Percentiles rank a stretch among this genome's conserved stretches.
These are phyloP conservation scores for Penicillium polonicum DNA, from an alignment of 2,329 filamentous ascomycete genomes.

Conservation along the genomic window DNA sequence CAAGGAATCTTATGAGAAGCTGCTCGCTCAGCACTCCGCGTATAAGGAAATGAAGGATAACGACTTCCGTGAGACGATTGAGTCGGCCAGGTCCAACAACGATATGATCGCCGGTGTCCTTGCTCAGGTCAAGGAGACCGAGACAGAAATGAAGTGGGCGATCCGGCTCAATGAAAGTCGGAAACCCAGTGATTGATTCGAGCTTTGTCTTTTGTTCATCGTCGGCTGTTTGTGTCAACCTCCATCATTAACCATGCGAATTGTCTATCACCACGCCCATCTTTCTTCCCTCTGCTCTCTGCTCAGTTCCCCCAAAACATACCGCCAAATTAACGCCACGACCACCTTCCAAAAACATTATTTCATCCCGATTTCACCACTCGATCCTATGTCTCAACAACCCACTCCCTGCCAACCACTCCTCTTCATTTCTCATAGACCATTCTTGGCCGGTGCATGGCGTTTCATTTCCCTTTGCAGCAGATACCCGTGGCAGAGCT, in stretches of 20 bases:
- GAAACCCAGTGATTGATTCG: slow-evolving; percentile 17
- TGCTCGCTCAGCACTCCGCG: slow-evolving; percentile 41
- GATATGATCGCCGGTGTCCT: slow-evolving; percentile 38
- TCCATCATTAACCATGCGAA: not conserved
- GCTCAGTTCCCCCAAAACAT: not conserved
- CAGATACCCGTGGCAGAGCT: slow-evolving; percentile 25
- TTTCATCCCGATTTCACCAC: not conserved
- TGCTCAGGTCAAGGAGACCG: slow-evolving; percentile 42
- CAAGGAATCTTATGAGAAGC: slow-evolving; percentile 41
- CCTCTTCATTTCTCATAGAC: slow-evolving; percentile 9
- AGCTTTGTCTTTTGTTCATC: not conserved
- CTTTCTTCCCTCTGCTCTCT: not conserved
- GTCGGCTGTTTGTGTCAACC: not conserved
- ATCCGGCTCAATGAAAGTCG: slow-evolving; percentile 43
- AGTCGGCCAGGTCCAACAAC: slow-evolving; percentile 32
- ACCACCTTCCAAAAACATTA: not conserved
- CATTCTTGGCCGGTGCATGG: slow-evolving; percentile 17
- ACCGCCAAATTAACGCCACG: not conserved
- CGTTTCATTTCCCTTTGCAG: slow-evolving; percentile 20
- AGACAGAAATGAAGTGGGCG: slow-evolving; percentile 51
- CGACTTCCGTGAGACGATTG: slow-evolving; percentile 36
- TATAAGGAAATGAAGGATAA: slow-evolving; percentile 46
- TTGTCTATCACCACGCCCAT: not conserved
- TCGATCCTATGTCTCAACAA: not conserved
- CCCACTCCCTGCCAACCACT: not conserved